Percentiles rank a stretch among this genome's conserved stretches.
Conservation (phyloP, 2,329 filamentous ascomycete species). For the Cladophialophora bantiana region DNA sequence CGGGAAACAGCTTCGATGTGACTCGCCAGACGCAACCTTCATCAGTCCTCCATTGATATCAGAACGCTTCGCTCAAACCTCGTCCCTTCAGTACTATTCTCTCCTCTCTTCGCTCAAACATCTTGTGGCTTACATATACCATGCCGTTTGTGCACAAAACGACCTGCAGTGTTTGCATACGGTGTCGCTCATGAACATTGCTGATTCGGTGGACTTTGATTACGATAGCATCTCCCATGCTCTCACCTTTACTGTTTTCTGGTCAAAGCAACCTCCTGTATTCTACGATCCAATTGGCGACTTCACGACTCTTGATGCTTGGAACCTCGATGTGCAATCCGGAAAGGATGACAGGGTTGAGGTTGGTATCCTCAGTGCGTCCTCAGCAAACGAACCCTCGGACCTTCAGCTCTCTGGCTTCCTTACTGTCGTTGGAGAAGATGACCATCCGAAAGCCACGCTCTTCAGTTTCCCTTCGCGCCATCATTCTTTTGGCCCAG, state of each 20-base stretch:
- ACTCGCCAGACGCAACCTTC: slow-evolving; percentile 63
- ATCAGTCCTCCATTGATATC: slow-evolving; percentile 63
- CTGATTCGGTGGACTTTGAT: slow-evolving; percentile 76
- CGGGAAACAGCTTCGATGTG: slow-evolving; percentile 63
- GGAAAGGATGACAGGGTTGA: slow-evolving; percentile 59
- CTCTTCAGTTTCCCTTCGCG: slow-evolving; percentile 85
- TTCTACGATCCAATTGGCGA: slow-evolving; percentile 35
- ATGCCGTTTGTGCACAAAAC: slow-evolving; percentile 59
- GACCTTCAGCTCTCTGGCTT: slow-evolving; percentile 81
- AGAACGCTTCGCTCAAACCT: slow-evolving; percentile 67
- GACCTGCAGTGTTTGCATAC: slow-evolving; percentile 61
- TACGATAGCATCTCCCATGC: slow-evolving; percentile 73
- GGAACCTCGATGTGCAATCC: slow-evolving; percentile 51
- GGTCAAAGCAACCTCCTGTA: slow-evolving; percentile 51
- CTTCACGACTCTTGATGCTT: slow-evolving; percentile 45
- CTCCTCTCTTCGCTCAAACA: slow-evolving; percentile 63
- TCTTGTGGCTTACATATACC: slow-evolving; percentile 62
- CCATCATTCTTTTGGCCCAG: slow-evolving; percentile 66
- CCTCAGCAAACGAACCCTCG: slow-evolving; percentile 66
- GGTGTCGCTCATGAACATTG: slow-evolving; percentile 55
- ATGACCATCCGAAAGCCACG: slow-evolving; percentile 72
- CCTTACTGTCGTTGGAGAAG: slow-evolving; percentile 77
- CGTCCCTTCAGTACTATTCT: slow-evolving; percentile 75
- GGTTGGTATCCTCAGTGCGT: slow-evolving; percentile 76
- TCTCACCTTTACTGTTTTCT: slow-evolving; percentile 70